These are phyloP conservation scores for Schizosaccharomyces japonicus DNA, from an alignment of 805 yeast species.

Conservation along the genomic window DNA sequence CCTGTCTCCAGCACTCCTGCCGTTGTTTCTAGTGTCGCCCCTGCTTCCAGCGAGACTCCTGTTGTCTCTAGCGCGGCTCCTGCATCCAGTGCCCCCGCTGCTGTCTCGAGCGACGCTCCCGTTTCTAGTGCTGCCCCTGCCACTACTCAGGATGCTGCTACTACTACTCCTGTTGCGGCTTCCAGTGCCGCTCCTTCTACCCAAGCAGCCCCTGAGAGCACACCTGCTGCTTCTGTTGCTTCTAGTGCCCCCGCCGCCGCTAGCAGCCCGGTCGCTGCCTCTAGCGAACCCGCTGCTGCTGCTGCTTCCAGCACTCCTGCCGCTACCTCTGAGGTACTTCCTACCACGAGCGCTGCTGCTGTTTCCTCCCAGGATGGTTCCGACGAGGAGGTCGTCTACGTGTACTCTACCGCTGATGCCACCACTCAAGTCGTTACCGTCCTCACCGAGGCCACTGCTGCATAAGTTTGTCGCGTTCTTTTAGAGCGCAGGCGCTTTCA, in stretches of 20 bases:
- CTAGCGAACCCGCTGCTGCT: neutral
- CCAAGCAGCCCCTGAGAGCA: neutral
- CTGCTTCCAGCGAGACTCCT: no score
- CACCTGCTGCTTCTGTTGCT: neutral
- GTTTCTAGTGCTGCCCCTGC: neutral
- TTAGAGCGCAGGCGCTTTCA: no score
- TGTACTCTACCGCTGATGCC: no score
- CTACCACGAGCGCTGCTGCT: neutral
- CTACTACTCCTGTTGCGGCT: neutral
- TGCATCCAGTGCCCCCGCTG: neutral
- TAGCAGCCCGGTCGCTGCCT: no score
- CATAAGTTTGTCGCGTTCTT: no score
- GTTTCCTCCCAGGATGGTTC: no score
- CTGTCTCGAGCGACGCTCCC: neutral
- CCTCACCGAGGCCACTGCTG: no score
- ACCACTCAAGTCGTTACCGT: no score
- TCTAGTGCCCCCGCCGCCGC: neutral
- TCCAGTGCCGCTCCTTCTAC: neutral
- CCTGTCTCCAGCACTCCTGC: no score
- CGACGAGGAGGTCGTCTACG: no score
- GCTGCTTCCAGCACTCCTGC: neutral
- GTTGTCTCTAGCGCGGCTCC: no score
- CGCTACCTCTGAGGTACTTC: neutral
- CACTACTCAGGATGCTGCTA: neutral
- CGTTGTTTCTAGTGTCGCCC: no score